phyloP scores from a whole-genome alignment of 768 basidiomycete genomes.

The Mycena haematopus region DNA sequence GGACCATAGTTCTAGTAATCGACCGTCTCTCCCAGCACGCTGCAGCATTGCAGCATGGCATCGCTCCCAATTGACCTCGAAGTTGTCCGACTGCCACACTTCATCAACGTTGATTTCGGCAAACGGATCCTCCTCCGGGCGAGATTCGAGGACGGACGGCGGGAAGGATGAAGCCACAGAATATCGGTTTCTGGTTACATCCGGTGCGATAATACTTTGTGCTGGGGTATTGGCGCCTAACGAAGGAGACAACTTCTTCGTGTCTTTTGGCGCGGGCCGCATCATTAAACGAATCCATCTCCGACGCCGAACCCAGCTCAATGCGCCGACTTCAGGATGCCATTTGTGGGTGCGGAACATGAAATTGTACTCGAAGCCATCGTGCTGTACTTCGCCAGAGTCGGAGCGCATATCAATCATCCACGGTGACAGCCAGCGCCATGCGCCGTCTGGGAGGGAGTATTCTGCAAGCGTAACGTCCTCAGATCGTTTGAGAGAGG shows the following conservation, averaged over 20 bases:
- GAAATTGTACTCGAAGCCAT: constrained; percentile 90
- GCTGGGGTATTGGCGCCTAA: constrained; percentile 29
- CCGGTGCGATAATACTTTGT: constrained; percentile 14
- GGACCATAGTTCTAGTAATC: constrained; percentile 78
- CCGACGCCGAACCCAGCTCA: constrained; percentile 77
- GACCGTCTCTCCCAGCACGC: constrained; percentile 65
- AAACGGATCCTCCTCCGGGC: constrained; percentile 13
- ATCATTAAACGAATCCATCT: constrained; percentile 90
- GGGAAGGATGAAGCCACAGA: constrained; percentile 42
- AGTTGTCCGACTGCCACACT: constrained; percentile 61
- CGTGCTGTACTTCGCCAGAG: constrained; percentile 75
- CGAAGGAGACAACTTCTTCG: constrained; percentile 20
- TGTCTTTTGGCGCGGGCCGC: constrained; percentile 53
- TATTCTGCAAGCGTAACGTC: constrained; percentile 66
- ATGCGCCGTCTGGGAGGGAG: constrained; percentile 79
- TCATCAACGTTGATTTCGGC: constrained; percentile 38
- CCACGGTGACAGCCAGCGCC: constrained; percentile 86
- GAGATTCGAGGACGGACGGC: constrained; percentile 34
- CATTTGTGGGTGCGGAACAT: constrained; percentile 70
- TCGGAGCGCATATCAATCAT: constrained; percentile 90
- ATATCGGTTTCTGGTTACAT: constrained; percentile 26
- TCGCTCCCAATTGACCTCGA: constrained; percentile 64
- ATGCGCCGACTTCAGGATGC: constrained; percentile 63
- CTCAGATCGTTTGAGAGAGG: constrained; percentile 45
- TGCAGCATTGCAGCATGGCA: constrained; percentile 58